Evolutionary conservation across 2,329 filamentous ascomycete genomes (phyloP), one percentile per base, ranked within the genome.

Genomic region (Diaporthe nobilis): DNA sequence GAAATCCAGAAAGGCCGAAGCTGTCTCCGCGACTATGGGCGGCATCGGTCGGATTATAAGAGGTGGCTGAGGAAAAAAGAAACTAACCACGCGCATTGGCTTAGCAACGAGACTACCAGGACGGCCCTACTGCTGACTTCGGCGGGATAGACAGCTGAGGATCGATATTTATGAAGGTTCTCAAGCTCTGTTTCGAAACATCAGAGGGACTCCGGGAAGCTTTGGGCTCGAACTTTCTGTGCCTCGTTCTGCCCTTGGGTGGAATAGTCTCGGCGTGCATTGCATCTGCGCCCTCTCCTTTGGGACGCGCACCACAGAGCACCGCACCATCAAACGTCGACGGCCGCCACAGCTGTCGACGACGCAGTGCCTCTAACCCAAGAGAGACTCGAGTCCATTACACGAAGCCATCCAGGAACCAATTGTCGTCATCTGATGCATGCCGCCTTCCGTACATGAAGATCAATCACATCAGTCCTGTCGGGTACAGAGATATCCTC

Each of bases 381-480:
- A 72, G 53, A 44, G 67, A 68, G 61, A 42, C 68, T 70, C 75
- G 73, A 65, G 44, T 70, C 37, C 70, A 75, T 72, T 65, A 75
- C 61, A 75, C 73, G 57, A 71, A 53, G 37, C 73, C 79, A 80
- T 81, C 79, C 80, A 82, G 82, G 81, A 82, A 83, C 83, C 83
- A 83, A 85, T 85, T 85, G 82, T 83, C 79, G 80, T 79, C 82
- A 78, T 84, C 86, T 84, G 83, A 88, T 89, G 87, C 86, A 88
- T 87, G 84, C 81, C 83, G 83, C 82, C 84, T 85, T 58, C 84
- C 85, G 84, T 83, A 83, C 82, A 84, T 84, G 84, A 83, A 83
- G 83, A 80, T 84, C 79, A 84, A 83, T 82, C 80, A 65, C 80
- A 78, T 79, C 79, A 81, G 80, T 80, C 79, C 78, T 79, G 78